Evolutionary conservation across 257 asterid species (phyloP), one percentile per base, ranked within the genome.

Genomic region (Henckelia pumila): DNA sequence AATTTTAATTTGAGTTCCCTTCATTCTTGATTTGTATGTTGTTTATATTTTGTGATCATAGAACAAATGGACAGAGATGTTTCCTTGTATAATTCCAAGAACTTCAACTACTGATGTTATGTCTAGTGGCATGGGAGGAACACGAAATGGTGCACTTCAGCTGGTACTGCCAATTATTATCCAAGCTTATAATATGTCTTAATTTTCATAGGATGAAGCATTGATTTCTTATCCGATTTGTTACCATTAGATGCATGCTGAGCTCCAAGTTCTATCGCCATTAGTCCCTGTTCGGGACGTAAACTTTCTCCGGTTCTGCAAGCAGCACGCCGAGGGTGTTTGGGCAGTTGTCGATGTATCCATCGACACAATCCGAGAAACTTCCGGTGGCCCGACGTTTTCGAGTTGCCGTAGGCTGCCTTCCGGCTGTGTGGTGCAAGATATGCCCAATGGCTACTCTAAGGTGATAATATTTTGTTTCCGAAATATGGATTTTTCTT

Each of bases 331-430:
- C 0, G 99, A 89, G 67, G 99, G 99, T 0, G 87, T 84, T 29
- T 94, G 99, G 99, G 98, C 93, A 0, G 93, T 94, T 0, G 99
- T 89, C 6, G 99, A 94, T 63, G 91, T 94, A 58, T 94, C 97
- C 0, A 47, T 91, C 8, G 96, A 88, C 58, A 33, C 85, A 61
- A 80, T 88, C 69, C 81, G 86, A 1, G 96, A 83, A 24, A 59
- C 73, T 8, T 73, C 89, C 0, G 65, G 59, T 24, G 71, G 73
- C 9, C 28, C 76, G 19, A 28, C 76, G 19, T 81, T 78, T 70
- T 82, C 83, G 5, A 68, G 37, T 59, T 76, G 91, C 79, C 83
- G 96, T 76, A 83, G 97, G 74, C 96, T 89, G 10, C 96, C 99
- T 55, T 94, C 99, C 13, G 99, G 99, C 59, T 91, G 96, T 64